These are phyloP conservation scores for Aegilops longissima DNA, from an alignment of 176 grass and related monocot genomes.

Conservation along the genomic window DNA sequence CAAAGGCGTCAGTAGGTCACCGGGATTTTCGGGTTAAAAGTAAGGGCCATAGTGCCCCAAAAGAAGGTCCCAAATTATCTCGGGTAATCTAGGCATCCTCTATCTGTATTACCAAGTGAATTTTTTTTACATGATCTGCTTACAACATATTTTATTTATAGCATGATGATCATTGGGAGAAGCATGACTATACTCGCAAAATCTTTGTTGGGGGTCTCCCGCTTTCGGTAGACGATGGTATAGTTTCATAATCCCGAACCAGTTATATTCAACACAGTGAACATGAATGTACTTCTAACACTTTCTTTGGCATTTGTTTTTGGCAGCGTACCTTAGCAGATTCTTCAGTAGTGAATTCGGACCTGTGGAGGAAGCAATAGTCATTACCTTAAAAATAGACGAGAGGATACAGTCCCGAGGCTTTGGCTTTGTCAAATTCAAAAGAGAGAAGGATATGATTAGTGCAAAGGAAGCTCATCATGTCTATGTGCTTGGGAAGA, in stretches of 20 bases:
- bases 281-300: slow-evolving; percentile 14
- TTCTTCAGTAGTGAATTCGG: slow-evolving; percentile 63
- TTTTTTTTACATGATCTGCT: not conserved
- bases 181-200: slow-evolving; percentile 59
- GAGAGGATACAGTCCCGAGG: slow-evolving; percentile 49
- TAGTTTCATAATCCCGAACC: slow-evolving; percentile 9
- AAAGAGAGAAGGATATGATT: slow-evolving; percentile 40
- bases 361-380: slow-evolving; percentile 64
- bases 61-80: slow-evolving; percentile 37
- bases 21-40: slow-evolving; percentile 36
- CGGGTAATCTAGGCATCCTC: slow-evolving; percentile 34
- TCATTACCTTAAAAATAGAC: slow-evolving; percentile 41
- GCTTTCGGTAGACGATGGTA: slow-evolving; percentile 55
- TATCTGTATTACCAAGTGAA: not conserved
- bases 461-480: slow-evolving; percentile 64
- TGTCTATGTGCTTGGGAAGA: slow-evolving; percentile 60
- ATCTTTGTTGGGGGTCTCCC: slow-evolving; percentile 70
- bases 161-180: slow-evolving; percentile 43
- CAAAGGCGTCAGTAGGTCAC: slow-evolving; percentile 32
- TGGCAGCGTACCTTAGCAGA: slow-evolving; percentile 43
- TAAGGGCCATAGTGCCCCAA: slow-evolving; percentile 30
- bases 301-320: not conserved
- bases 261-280: not conserved
- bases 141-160: slow-evolving; percentile 17
- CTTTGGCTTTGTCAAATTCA: slow-evolving; percentile 70